These are phyloP conservation scores for Diplodia seriata DNA, from an alignment of 2,329 filamentous ascomycete species.

Conservation along the genomic window DNA sequence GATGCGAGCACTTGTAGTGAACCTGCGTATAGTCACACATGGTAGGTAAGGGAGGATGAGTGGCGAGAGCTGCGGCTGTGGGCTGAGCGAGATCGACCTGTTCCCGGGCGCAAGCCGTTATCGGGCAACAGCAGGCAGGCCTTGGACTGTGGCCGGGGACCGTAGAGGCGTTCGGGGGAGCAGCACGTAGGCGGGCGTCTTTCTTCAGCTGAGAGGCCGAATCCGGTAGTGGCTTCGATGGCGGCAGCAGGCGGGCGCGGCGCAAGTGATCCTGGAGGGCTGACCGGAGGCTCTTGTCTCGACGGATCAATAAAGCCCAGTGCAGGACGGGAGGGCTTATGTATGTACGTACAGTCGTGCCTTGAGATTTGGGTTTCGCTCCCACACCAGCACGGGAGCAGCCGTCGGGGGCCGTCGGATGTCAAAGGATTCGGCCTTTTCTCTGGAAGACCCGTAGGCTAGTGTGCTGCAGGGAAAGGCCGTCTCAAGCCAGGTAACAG, in stretches of 20 bases:
- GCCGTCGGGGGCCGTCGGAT: conserved; percentile 17
- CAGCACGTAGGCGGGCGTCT: neutral
- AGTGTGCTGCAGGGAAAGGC: conserved; percentile 20
- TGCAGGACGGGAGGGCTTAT: conserved; percentile 28
- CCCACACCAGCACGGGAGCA: conserved; percentile 7
- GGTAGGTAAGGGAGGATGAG: conserved; percentile 7
- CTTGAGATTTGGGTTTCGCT: neutral
- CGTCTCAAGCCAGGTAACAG: conserved; percentile 21
- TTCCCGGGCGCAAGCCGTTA: neutral
- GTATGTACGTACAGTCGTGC: conserved; percentile 27
- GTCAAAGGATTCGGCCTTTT: conserved; percentile 12
- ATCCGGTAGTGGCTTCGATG: neutral
- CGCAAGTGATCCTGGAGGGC: neutral
- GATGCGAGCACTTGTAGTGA: conserved; percentile 63
- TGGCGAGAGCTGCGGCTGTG: conserved; percentile 9
- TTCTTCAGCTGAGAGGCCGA: neutral
- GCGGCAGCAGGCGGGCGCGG: conserved; percentile 6
- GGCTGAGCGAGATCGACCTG: conserved; percentile 7
- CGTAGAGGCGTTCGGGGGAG: neutral
- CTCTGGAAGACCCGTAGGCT: conserved; percentile 13
- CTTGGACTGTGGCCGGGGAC: neutral
- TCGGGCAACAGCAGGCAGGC: neutral
- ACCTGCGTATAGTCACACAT: conserved; percentile 69
- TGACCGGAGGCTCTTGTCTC: conserved; percentile 15
- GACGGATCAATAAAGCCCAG: conserved; percentile 24